Evolutionary conservation across 164 flowering plant genomes (phyloP).

Genomic region (Houttuynia cordata): DNA sequence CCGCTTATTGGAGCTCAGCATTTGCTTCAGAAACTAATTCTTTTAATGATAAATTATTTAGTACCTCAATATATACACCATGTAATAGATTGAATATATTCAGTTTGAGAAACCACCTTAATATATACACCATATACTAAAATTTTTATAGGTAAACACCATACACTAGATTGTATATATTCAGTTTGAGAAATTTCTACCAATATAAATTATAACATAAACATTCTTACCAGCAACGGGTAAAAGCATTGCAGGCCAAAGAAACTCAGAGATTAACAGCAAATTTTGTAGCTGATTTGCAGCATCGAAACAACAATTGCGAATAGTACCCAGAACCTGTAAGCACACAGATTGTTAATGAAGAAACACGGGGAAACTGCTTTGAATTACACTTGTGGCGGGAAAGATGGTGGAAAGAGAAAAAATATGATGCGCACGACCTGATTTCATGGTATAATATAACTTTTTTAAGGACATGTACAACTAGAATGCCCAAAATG

Average conservation of each 20-base stretch:
- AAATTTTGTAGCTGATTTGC: slow-evolving; percentile 69
- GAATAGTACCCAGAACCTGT: slow-evolving; percentile 82
- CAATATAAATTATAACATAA: not conserved
- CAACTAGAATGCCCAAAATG: not conserved
- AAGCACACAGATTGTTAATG: not conserved
- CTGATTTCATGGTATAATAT: no score
- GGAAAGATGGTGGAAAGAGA: not conserved
- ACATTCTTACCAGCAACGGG: slow-evolving; percentile 69
- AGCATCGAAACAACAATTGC: slow-evolving; percentile 95
- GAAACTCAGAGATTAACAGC: slow-evolving; percentile 83
- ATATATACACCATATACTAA: not conserved
- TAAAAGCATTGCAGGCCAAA: slow-evolving; percentile 92
- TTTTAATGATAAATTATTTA: no score
- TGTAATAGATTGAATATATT: not conserved
- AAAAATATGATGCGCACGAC: no score
- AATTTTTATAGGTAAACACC: no score
- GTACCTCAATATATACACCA: not conserved
- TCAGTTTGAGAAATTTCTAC: not conserved
- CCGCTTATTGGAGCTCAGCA: not conserved
- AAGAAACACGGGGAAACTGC: not conserved
- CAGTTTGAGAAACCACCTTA: not conserved
- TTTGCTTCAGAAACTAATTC: not conserved
- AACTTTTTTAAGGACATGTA: not conserved
- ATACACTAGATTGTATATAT: not conserved
- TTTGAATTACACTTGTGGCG: not conserved